Conservation (phyloP, 345 rosid species). For the Excoecaria cochinchinensis region DNA sequence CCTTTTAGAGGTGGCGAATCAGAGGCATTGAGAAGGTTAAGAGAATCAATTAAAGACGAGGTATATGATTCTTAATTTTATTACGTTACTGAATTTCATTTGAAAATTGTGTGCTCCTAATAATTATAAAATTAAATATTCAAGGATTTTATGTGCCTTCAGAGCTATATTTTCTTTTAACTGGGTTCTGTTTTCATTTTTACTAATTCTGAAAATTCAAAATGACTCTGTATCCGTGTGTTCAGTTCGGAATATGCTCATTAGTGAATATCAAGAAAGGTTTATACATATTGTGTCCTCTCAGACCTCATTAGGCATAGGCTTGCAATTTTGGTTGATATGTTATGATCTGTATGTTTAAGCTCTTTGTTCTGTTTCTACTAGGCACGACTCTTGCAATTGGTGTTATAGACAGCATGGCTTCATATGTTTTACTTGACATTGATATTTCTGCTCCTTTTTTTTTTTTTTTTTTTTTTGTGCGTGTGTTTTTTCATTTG, state of each 20-base stretch:
- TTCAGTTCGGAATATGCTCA: too few species aligned
- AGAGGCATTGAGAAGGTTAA: constrained; percentile 67
- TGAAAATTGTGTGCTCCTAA: background rate
- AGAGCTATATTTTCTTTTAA: background rate
- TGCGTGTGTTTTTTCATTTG: too few species aligned
- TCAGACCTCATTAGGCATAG: background rate
- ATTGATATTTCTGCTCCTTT: too few species aligned
- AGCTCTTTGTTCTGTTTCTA: background rate
- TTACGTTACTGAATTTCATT: background rate
- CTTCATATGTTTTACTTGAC: background rate
- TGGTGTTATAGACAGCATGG: background rate
- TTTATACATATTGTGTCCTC: background rate
- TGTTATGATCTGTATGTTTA: background rate
- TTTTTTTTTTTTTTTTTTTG: too few species aligned
- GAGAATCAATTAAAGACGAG: constrained; percentile 59
- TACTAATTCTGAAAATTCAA: background rate
- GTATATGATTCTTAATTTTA: constrained; percentile 37
- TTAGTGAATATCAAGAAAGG: background rate
- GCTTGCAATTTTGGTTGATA: background rate
- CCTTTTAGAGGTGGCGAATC: constrained; percentile 93
- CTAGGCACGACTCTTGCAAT: background rate
- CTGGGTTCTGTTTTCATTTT: background rate
- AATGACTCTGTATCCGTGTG: background rate
- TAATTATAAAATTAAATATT: background rate
- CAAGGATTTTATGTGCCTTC: background rate